Base-by-base conservation (phyloP, 2,329 filamentous ascomycete species). In the Beauveria sp. region DNA sequence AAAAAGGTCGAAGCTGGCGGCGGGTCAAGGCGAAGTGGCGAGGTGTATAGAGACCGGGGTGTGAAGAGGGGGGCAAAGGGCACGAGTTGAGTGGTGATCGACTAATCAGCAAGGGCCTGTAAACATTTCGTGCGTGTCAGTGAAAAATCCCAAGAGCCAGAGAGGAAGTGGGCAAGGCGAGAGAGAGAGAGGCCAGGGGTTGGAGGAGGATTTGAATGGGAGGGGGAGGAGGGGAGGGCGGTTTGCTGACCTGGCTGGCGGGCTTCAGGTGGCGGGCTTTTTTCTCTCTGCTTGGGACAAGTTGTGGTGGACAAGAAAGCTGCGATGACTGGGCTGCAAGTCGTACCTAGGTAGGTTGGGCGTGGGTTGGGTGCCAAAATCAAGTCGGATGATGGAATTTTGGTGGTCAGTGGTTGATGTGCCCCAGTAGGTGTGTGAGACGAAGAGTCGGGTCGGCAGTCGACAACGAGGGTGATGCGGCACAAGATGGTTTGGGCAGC, bases 311-410 rank as follows among this genome's bases (percentile, higher is more conserved):
- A 18, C 1, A 37, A 37, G 0, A 37, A 16, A 16, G 14, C 34
- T 37, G 34, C 10, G 3, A 40, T 12, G 52, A 24, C 52, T 55
- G 24, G 40, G 30, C 54, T 56, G 41, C 54, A 52, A 52, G 16
- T 37, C 14, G 34, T 37, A 37, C 34, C 34, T 37, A 22, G 28
- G 43, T n/a, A 12, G 41, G 34, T 58, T 50, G 46, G 55, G 55
- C 56, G 47, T 43, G 46, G 56, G 22, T 51, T 59, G 56, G 56
- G 56, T 59, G 56, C 56, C 56, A 59, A 59, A 59, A 43, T 12
- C 16, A 43, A 43, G 55, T 58, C 44, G 56, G 46, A 52, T 44
- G 37, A 59, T 43, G 37, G 28, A 20, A 24, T 34, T 51, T 26
- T 16, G 16, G 48, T 34, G 26, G 48, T n/a, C 24, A 34, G 34